These are phyloP conservation scores for Sugiyamaella grinbergsii DNA, from an alignment of 1,139 yeast species.

Conservation along the genomic window DNA sequence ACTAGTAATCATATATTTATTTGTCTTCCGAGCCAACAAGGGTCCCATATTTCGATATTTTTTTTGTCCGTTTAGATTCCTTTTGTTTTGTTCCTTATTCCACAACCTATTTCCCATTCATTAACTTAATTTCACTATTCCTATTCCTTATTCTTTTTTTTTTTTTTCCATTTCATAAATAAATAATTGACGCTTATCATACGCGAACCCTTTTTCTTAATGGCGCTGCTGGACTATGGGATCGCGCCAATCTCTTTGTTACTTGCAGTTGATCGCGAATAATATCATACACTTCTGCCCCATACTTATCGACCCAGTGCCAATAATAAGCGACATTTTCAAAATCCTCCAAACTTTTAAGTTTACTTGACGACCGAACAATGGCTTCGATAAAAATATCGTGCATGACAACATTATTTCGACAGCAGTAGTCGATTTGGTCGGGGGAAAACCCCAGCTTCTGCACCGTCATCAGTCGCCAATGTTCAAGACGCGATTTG, in stretches of 20 bases:
- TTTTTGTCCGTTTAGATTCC: no score
- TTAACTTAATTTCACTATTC: neutral
- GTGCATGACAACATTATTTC: slow-evolving; percentile 36
- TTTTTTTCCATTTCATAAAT: slow-evolving; percentile 11
- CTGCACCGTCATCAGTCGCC: slow-evolving; percentile 33
- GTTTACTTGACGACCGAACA: slow-evolving; percentile 31
- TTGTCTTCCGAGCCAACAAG: no score
- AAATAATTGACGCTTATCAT: slow-evolving; percentile 2
- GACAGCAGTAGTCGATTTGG: slow-evolving; percentile 34
- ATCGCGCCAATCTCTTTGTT: slow-evolving; percentile 17
- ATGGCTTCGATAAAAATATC: slow-evolving; percentile 37
- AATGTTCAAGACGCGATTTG: slow-evolving; percentile 29
- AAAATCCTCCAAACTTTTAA: slow-evolving; percentile 33
- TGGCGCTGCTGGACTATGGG: slow-evolving; percentile 15
- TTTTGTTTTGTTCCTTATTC: no score
- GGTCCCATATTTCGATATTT: no score
- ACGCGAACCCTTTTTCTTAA: slow-evolving; percentile 16
- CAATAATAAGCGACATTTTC: slow-evolving; percentile 35
- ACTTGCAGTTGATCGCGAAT: slow-evolving; percentile 30
- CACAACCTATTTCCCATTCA: no score
- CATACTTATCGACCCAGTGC: slow-evolving; percentile 37
- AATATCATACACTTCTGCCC: slow-evolving; percentile 33
- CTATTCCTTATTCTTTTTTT: neutral
- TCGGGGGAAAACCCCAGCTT: slow-evolving; percentile 33
- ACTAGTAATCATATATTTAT: no score